These are phyloP conservation scores for Neurospora sp. DNA, from an alignment of 495 filamentous ascomycete species.

Conservation along the genomic window DNA sequence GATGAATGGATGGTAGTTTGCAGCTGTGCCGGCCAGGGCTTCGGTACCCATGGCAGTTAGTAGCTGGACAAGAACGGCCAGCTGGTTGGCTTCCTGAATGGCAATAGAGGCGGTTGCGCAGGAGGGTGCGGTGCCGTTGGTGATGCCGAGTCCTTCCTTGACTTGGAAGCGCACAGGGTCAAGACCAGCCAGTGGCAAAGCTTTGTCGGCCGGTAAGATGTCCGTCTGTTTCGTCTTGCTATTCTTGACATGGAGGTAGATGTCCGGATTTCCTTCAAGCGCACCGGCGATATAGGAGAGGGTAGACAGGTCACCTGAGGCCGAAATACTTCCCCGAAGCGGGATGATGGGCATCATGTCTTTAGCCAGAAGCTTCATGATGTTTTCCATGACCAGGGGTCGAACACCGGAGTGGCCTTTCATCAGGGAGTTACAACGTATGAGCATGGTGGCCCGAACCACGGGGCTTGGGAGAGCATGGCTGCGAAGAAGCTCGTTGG, in stretches of 20 bases:
- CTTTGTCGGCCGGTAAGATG: slow-evolving; percentile 19
- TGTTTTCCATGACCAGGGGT: slow-evolving; percentile 33
- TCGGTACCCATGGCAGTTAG: slow-evolving; percentile 43
- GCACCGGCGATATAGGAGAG: slow-evolving; percentile 51
- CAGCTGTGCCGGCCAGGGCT: slow-evolving; percentile 40
- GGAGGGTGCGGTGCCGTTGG: slow-evolving; percentile 56
- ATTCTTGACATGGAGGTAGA: slow-evolving; percentile 22
- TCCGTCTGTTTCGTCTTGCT: not conserved
- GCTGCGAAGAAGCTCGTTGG: slow-evolving; percentile 16
- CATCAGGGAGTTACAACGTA: slow-evolving; percentile 46
- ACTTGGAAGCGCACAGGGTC: slow-evolving; percentile 39
- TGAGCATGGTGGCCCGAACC: slow-evolving; percentile 45
- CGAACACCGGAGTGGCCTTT: slow-evolving; percentile 51
- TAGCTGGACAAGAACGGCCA: slow-evolving; percentile 49
- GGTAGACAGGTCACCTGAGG: slow-evolving; percentile 55
- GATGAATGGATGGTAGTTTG: slow-evolving; percentile 54
- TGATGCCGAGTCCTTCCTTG: slow-evolving; percentile 53
- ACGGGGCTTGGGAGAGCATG: slow-evolving; percentile 39
- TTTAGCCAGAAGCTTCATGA: slow-evolving; percentile 36
- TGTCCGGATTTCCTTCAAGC: slow-evolving; percentile 46
- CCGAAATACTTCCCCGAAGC: slow-evolving; percentile 55
- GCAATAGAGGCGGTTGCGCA: slow-evolving; percentile 41
- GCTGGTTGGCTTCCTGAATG: slow-evolving; percentile 45
- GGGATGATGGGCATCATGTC: slow-evolving; percentile 48
- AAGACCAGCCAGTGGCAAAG: slow-evolving; percentile 30